Conservation (phyloP, 176 grass and related monocot genomes). For the Dendrocalamus sinicus region DNA sequence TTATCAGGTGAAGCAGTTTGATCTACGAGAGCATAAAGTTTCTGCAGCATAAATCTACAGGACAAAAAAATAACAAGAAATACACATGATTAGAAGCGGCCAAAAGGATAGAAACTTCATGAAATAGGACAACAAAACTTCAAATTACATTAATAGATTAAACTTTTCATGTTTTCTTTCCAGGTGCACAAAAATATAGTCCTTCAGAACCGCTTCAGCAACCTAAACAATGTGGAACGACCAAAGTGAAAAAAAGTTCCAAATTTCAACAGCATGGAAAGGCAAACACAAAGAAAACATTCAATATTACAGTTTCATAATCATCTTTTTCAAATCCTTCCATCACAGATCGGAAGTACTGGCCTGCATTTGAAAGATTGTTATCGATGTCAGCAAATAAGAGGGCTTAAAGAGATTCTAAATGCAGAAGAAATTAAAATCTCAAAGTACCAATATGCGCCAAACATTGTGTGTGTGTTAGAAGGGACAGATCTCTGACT, state of each 20-base stretch:
- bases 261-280: conserved; percentile 42
- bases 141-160: conserved; percentile 83
- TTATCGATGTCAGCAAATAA: conserved; percentile 27
- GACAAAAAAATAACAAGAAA: conserved; percentile 1
- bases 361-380: conserved; percentile 62
- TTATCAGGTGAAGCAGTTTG: conserved; percentile 93
- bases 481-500: conserved; percentile 71
- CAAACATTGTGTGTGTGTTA: conserved; percentile 82
- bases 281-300: conserved; percentile 44
- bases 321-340: conserved; percentile 79
- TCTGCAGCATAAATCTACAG: conserved; percentile 95
- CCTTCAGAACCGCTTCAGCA: conserved; percentile 87
- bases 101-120: conserved; percentile 22
- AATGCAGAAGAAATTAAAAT: conserved; percentile 38
- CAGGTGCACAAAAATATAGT: conserved; percentile 85
- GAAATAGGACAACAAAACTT: conserved; percentile 36
- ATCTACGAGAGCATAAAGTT: conserved; percentile 93
- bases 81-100: conserved; percentile 25
- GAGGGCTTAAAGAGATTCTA: conserved; percentile 34
- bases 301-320: conserved; percentile 67
- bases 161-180: conserved; percentile 82
- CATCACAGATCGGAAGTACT: conserved; percentile 89
- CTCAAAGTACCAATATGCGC: conserved; percentile 78
- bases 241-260: conserved; percentile 25
- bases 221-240: conserved; percentile 64